Percentiles rank a stretch among this genome's conserved stretches.
phyloP scores from a whole-genome alignment of 2,329 filamentous ascomycete genomes.

The Colletotrichum chrysophilum region DNA sequence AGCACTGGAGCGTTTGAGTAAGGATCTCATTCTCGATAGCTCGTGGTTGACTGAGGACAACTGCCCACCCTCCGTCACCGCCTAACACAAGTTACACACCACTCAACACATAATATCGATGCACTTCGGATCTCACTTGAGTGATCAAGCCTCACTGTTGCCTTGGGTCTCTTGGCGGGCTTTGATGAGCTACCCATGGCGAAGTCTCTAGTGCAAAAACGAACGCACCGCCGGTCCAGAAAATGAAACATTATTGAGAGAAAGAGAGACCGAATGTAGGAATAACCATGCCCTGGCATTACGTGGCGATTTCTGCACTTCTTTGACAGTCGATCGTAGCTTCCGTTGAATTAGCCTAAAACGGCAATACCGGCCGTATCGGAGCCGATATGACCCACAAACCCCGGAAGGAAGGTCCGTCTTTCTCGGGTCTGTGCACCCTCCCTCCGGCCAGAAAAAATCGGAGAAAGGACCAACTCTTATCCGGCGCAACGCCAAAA shows the following conservation, averaged over 20 bases:
- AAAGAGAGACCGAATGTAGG: neutral
- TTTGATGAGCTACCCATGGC: neutral
- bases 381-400: neutral
- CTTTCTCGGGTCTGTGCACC: neutral
- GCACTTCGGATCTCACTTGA: too few relatives aligned
- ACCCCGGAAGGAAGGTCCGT: neutral
- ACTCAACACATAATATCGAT: too few relatives aligned
- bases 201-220: neutral
- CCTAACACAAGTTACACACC: rapidly evolving
- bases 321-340: neutral
- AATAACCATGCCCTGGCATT: neutral
- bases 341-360: neutral
- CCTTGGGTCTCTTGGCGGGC: neutral
- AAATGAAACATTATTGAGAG: neutral
- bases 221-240: neutral
- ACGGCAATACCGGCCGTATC: neutral
- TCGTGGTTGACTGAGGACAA: rapidly evolving
- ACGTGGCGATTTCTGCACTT: neutral
- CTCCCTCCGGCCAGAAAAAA: neutral
- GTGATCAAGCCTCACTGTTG: neutral
- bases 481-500: slow-evolving; percentile 22
- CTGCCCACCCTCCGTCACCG: too few relatives aligned
- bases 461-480: slow-evolving; percentile 6
- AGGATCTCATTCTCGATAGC: too few relatives aligned
- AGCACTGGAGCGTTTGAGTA: too few relatives aligned